Conservation (phyloP, 2,329 filamentous ascomycete species). For the Daldinia sp. region DNA sequence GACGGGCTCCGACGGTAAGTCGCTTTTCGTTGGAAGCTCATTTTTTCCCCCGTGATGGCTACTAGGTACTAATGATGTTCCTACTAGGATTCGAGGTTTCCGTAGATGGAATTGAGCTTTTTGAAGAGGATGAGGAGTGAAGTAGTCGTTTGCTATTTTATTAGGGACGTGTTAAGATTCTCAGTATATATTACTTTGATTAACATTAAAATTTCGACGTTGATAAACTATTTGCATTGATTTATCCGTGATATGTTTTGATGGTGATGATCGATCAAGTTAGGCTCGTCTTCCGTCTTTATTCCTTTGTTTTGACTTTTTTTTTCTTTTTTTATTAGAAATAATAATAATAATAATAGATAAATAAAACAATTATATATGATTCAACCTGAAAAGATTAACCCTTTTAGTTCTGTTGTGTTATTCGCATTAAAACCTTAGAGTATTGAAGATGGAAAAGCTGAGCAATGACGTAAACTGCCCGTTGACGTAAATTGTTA, state of each 20-base stretch:
- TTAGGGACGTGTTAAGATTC: neutral
- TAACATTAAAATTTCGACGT: neutral
- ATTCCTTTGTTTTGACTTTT: no score
- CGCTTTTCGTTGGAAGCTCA: neutral
- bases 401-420: no score
- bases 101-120: constrained; percentile 45
- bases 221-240: neutral
- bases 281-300: neutral
- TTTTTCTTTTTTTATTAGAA: no score
- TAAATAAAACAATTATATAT: no score
- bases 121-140: constrained; percentile 41
- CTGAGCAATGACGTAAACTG: neutral
- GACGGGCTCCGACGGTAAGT: constrained; percentile 48
- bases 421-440: neutral
- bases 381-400: no score
- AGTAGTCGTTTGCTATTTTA: neutral
- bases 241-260: neutral
- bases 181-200: constrained; percentile 5
- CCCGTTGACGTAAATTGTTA: neutral
- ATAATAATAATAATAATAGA: no score
- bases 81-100: constrained; percentile 41
- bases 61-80: constrained; percentile 16
- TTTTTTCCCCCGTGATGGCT: neutral
- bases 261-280: neutral
- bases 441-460: neutral